Evolutionary conservation across 805 yeast genomes (phyloP).

Genomic region (Candida wancherniae): DNA sequence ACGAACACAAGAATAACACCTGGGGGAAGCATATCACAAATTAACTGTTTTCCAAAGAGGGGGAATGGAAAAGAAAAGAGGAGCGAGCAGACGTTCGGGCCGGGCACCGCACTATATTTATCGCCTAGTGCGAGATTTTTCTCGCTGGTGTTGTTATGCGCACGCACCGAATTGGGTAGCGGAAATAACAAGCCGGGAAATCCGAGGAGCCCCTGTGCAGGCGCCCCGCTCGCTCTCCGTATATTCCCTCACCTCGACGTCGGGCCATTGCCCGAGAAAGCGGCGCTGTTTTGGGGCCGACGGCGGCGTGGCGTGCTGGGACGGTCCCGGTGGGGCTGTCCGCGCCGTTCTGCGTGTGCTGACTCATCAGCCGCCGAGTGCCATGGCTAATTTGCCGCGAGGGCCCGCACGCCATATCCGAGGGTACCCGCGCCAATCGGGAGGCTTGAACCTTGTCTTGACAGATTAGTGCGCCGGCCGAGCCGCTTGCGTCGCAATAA

Average conservation of each 20-base stretch:
- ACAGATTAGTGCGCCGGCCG: constrained; percentile 7
- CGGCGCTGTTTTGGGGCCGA: too few relatives aligned
- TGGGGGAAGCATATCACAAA: constrained; percentile 57
- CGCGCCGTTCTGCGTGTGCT: too few relatives aligned
- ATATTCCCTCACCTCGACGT: too few relatives aligned
- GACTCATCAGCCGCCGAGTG: too few relatives aligned
- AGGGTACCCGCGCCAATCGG: constrained; percentile 11
- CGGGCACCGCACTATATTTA: constrained; percentile 8
- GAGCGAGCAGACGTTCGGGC: neutral
- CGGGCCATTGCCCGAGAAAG: too few relatives aligned
- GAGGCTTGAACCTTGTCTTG: constrained; percentile 1
- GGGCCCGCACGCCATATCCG: constrained; percentile 6
- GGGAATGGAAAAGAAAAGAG: constrained; percentile 6
- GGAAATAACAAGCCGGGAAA: constrained; percentile 7
- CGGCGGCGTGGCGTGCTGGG: too few relatives aligned
- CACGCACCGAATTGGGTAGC: constrained; percentile 8
- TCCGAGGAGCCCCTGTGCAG: constrained; percentile 7
- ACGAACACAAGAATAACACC: constrained; percentile 71
- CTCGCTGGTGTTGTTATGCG: constrained; percentile 5
- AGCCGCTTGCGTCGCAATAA: too few relatives aligned
- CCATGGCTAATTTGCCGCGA: too few relatives aligned
- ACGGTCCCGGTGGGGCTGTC: too few relatives aligned
- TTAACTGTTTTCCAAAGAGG: constrained; percentile 4
- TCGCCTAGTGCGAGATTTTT: constrained; percentile 12
- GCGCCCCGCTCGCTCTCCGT: too few relatives aligned